phyloP scores from a whole-genome alignment of 2,329 filamentous ascomycete species.

The Pseudocercospora eumusae region DNA sequence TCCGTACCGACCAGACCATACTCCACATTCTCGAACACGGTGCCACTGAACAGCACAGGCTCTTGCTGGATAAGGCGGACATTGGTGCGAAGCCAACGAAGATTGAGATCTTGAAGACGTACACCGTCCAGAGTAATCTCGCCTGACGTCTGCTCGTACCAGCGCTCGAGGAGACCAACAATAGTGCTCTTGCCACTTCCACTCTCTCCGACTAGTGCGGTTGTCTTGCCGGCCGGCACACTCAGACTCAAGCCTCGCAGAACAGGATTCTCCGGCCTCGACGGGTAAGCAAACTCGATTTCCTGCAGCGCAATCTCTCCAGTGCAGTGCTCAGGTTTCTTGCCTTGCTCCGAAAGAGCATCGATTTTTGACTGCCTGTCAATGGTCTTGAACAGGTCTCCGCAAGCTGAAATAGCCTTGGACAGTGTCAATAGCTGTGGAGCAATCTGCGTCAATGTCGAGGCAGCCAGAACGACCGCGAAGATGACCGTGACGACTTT shows the following conservation, averaged over 20 bases:
- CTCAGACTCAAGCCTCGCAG: conserved; percentile 39
- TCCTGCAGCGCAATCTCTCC: conserved; percentile 62
- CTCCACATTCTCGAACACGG: conserved; percentile 1
- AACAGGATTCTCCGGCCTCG: conserved; percentile 41
- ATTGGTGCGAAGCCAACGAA: conserved; percentile 36
- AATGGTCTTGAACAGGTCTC: conserved; percentile 46
- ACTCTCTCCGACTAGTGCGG: conserved; percentile 47
- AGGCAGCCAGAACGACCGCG: conserved; percentile 21
- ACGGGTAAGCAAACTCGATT: conserved; percentile 71
- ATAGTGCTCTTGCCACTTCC: conserved; percentile 44
- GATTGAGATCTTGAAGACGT: conserved; percentile 32
- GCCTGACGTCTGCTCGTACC: conserved; percentile 36
- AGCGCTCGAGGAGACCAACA: conserved; percentile 39
- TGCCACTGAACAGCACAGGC: conserved; percentile 5
- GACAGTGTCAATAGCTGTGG: conserved; percentile 46
- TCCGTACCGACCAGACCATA: conserved; percentile 23
- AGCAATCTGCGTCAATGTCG: conserved; percentile 44
- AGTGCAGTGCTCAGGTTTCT: conserved; percentile 21
- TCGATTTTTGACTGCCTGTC: conserved; percentile 44
- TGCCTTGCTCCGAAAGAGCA: conserved; percentile 34
- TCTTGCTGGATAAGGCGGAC: conserved; percentile 22
- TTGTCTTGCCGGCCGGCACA: conserved; percentile 46
- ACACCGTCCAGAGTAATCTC: conserved; percentile 36
- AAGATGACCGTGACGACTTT: conserved; percentile 38
- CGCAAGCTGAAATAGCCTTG: conserved; percentile 45